Percentiles rank a stretch among this genome's conserved stretches.
These are phyloP conservation scores for Blastobotrys illinoisensis DNA, from an alignment of 1,139 yeast genomes.

Conservation along the genomic window DNA sequence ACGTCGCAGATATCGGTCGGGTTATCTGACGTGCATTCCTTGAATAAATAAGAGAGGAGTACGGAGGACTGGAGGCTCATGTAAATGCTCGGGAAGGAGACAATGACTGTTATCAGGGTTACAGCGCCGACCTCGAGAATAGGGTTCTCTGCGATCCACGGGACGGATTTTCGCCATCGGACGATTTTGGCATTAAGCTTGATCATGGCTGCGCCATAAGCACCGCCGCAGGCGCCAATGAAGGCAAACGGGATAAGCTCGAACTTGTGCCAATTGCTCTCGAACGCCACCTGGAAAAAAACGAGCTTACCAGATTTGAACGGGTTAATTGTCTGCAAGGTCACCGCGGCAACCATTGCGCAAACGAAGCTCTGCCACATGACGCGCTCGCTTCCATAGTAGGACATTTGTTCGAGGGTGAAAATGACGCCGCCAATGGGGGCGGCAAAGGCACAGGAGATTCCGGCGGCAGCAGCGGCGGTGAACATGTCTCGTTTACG, in stretches of 20 bases:
- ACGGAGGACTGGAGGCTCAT: slow-evolving; percentile 54
- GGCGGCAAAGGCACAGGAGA: slow-evolving; percentile 88
- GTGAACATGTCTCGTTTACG: slow-evolving; percentile 53
- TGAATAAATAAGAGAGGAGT: slow-evolving; percentile 52
- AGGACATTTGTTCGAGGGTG: slow-evolving; percentile 67
- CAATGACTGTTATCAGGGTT: slow-evolving; percentile 46
- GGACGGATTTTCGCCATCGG: slow-evolving; percentile 29
- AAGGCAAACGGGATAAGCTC: slow-evolving; percentile 65
- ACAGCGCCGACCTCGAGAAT: slow-evolving; percentile 46
- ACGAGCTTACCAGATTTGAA: slow-evolving; percentile 54
- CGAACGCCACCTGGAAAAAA: slow-evolving; percentile 59
- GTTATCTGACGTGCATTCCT: slow-evolving; percentile 45
- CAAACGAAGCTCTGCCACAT: slow-evolving; percentile 83
- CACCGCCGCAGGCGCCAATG: slow-evolving; percentile 65
- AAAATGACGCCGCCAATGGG: slow-evolving; percentile 94
- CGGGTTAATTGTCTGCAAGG: slow-evolving; percentile 56
- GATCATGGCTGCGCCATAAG: slow-evolving; percentile 54
- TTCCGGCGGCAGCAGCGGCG: slow-evolving; percentile 91
- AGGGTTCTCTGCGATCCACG: slow-evolving; percentile 18
- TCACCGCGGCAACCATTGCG: slow-evolving; percentile 67
- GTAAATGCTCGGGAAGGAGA: slow-evolving; percentile 52
- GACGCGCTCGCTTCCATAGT: slow-evolving; percentile 55
- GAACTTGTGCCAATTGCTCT: slow-evolving; percentile 65
- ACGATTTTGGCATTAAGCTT: slow-evolving; percentile 44
- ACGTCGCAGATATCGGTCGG: slow-evolving; percentile 35